Base-by-base conservation (phyloP, 352 stramenopile genomes). In the Phytophthora megakarya region DNA sequence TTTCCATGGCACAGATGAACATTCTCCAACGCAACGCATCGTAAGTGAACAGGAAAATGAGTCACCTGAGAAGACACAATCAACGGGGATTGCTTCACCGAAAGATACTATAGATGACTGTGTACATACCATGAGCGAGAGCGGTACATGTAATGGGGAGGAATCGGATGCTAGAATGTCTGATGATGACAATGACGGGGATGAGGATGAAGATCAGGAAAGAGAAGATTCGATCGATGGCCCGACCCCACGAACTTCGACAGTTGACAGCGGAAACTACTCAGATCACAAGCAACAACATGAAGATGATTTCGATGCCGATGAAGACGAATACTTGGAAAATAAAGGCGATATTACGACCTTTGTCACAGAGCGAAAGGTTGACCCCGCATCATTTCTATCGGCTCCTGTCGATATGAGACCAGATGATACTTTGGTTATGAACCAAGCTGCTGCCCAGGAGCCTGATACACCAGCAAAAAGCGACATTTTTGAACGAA, bases 231-330 rank as follows among this genome's bases (percentile, higher is more conserved):
- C 64, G 5, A n/a, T 55, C 11, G 37, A 74, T 8, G 53, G 45
- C n/a, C 26, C 39, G 12, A 35, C 44, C 21, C 23, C n/a, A 3
- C 32, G 65, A 55, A 40, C 18, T 11, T 84, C 76, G 28, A 88
- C 81, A 9, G 76, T 90, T 35, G 79, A 88, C 22, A 64, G 64
- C 39, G 81, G 77, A 38, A 87, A 84, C 35, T 76, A 83, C 26
- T 32, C 49, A 22, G 49, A 84, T 46, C 84, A 81, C 53, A 81
- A 80, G 40, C 15, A 53, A 35, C 50, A 70, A 16, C 33, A 54
- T 8, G 60, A 71, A 3, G 65, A 77, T 12, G 39, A 65, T 25
- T 47, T 67, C 15, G 61, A 77, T 12, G 54, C 15, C 19, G 57
- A 32, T 21, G 64, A 78, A n/a, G 43, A 63, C 19, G 61, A 67